Evolutionary conservation across 495 filamentous ascomycete species (phyloP).

Genomic region (Trichoderma virens): DNA sequence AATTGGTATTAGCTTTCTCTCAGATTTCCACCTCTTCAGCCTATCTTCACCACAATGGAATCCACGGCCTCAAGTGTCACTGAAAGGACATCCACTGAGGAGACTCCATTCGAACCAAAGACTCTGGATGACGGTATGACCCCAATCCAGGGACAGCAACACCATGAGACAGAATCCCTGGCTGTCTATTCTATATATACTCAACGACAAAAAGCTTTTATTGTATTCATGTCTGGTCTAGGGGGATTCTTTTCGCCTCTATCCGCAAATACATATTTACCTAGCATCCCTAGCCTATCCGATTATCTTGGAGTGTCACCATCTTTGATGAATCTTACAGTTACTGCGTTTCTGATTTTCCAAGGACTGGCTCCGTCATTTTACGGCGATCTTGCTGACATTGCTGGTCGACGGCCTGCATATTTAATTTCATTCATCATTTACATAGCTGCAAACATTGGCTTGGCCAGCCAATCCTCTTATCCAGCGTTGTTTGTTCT

Average conservation of each 20-base stretch:
- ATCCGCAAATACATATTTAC: neutral
- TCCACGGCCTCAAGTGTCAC: too few species aligned
- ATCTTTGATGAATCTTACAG: neutral
- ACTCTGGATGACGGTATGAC: too few species aligned
- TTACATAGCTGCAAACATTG: neutral
- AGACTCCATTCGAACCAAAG: too few species aligned
- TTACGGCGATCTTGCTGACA: neutral
- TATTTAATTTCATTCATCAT: neutral
- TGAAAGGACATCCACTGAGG: too few species aligned
- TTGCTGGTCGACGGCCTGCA: neutral
- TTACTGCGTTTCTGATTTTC: neutral
- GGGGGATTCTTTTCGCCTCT: neutral
- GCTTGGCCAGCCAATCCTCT: neutral
- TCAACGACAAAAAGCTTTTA: neutral
- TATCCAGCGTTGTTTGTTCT: neutral
- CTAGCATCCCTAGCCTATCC: neutral
- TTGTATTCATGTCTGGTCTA: neutral
- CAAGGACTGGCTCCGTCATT: neutral
- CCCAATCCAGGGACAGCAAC: neutral
- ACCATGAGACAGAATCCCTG: neutral
- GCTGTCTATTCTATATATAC: neutral
- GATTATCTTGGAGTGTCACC: neutral
- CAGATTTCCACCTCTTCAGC: too few species aligned
- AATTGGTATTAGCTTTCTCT: too few species aligned
- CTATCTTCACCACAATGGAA: too few species aligned